phyloP scores from a whole-genome alignment of 2,329 filamentous ascomycete species.

The Talaromyces sp. region DNA sequence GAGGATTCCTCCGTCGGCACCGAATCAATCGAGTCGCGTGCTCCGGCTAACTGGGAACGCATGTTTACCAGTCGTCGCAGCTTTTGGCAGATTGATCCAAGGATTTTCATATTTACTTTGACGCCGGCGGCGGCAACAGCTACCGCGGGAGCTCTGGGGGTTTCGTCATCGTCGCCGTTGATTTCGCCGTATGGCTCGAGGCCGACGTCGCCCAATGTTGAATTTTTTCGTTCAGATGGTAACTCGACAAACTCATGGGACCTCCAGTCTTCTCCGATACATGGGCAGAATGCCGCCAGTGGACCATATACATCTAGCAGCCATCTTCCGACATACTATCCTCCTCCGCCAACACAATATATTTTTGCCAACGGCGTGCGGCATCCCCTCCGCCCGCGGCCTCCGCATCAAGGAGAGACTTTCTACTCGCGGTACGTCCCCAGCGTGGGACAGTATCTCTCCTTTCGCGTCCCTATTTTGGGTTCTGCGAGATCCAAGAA shows the following conservation, averaged over 20 bases:
- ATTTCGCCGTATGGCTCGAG: slow-evolving; percentile 46
- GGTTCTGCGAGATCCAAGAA: slow-evolving; percentile 40
- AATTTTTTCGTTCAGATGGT: slow-evolving; percentile 14
- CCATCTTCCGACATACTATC: slow-evolving; percentile 86
- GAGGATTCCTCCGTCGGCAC: slow-evolving; percentile 70
- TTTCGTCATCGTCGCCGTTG: slow-evolving; percentile 29
- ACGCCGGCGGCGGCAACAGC: slow-evolving; percentile 52
- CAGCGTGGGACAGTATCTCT: slow-evolving; percentile 75
- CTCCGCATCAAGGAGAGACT: slow-evolving; percentile 80
- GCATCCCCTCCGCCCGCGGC: slow-evolving; percentile 82
- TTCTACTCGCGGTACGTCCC: slow-evolving; percentile 88
- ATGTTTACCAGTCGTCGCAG: slow-evolving; percentile 77
- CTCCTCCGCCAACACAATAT: slow-evolving; percentile 76
- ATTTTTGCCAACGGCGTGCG: slow-evolving; percentile 70
- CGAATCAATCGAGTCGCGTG: slow-evolving; percentile 52
- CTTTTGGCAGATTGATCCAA: slow-evolving; percentile 89
- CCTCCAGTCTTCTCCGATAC: slow-evolving; percentile 24
- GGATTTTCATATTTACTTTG: slow-evolving; percentile 81
- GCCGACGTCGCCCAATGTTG: slow-evolving; percentile 45
- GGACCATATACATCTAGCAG: slow-evolving; percentile 77
- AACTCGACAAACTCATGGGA: slow-evolving; percentile 10
- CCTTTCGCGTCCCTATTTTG: slow-evolving; percentile 76
- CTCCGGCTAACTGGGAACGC: slow-evolving; percentile 61
- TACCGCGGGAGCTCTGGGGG: slow-evolving; percentile 33
- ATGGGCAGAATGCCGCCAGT: slow-evolving; percentile 25